Percentiles rank a stretch among this genome's conserved stretches.
Conservation (phyloP, 2,329 filamentous ascomycete species). For the Diplocarpon rosae region DNA sequence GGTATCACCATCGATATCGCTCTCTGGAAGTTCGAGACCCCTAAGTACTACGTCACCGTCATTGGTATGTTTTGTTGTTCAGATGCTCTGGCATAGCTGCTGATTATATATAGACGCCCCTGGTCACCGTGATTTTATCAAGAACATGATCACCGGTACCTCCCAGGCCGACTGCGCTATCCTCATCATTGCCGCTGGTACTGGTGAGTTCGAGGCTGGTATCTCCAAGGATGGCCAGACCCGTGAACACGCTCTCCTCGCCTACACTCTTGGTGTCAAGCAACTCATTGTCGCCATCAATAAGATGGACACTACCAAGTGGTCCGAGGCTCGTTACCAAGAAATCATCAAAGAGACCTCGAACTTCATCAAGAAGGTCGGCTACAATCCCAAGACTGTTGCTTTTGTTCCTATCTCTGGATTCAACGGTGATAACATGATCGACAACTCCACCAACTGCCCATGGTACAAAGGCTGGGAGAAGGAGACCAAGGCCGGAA, state of each 20-base stretch:
- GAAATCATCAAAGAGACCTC: constrained; percentile 99
- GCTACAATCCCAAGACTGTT: constrained; percentile 98
- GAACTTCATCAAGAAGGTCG: constrained; percentile 99
- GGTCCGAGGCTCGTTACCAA: constrained; percentile 90
- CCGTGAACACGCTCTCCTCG: constrained; percentile 99
- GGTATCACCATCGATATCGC: constrained; percentile 99
- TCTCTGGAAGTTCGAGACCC: constrained; percentile 99
- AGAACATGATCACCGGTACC: constrained; percentile 99
- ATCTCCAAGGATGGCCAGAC: constrained; percentile 99
- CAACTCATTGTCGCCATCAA: constrained; percentile 99
- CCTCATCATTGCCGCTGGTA: constrained; percentile 99
- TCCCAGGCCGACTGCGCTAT: constrained; percentile 99
- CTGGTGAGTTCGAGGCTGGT: constrained; percentile 99
- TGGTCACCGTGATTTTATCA: constrained; percentile 99
- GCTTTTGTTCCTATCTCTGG: constrained; percentile 99
- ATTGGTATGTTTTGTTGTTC: constrained; percentile 55
- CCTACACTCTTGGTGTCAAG: constrained; percentile 99
- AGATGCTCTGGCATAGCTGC: constrained; percentile 1
- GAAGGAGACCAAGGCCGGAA: constrained; percentile 89
- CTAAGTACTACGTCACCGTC: constrained; percentile 96
- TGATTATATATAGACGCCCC: constrained; percentile 60
- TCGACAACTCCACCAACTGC: constrained; percentile 79
- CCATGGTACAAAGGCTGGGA: constrained; percentile 99
- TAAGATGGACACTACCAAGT: constrained; percentile 99
- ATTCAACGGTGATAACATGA: constrained; percentile 99